These are phyloP conservation scores for Aspergillus cavernicola DNA, from an alignment of 495 filamentous ascomycete genomes.

Conservation along the genomic window DNA sequence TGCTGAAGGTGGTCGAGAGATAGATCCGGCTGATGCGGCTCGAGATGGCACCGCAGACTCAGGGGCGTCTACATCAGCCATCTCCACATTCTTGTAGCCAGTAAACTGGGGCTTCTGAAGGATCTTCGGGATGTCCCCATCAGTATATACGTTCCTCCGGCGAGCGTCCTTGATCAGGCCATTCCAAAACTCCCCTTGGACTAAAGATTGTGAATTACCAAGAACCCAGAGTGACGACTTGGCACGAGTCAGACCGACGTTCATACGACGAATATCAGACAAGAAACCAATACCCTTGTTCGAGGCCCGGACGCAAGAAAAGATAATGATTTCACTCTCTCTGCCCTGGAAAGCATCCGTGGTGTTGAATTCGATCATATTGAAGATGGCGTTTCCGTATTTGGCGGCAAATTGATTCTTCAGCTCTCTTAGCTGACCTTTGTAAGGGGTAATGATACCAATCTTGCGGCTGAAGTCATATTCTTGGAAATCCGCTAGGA, in stretches of 20 bases:
- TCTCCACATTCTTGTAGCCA: slow-evolving; percentile 45
- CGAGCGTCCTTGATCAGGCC: slow-evolving; percentile 78
- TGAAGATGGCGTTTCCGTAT: slow-evolving; percentile 72
- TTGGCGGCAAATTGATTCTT: slow-evolving; percentile 62
- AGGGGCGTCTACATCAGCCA: slow-evolving; percentile 35
- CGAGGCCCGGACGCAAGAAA: slow-evolving; percentile 93
- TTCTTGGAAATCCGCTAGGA: slow-evolving; percentile 64
- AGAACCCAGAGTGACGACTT: slow-evolving; percentile 95
- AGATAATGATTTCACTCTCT: slow-evolving; percentile 96
- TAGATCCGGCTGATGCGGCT: slow-evolving; percentile 15
- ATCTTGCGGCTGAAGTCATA: slow-evolving; percentile 78
- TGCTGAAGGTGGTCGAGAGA: slow-evolving; percentile 26
- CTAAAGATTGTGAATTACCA: slow-evolving; percentile 79
- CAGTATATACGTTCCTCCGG: slow-evolving; percentile 68
- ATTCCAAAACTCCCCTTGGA: slow-evolving; percentile 86
- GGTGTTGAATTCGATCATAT: slow-evolving; percentile 91
- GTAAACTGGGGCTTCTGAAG: slow-evolving; percentile 49
- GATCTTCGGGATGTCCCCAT: slow-evolving; percentile 57
- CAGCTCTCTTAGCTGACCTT: slow-evolving; percentile 81
- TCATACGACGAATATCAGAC: slow-evolving; percentile 98
- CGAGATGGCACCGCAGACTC: slow-evolving; percentile 13
- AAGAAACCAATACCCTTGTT: slow-evolving; percentile 96
- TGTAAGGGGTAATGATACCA: slow-evolving; percentile 96
- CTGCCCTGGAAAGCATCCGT: slow-evolving; percentile 97
- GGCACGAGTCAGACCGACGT: slow-evolving; percentile 93